phyloP scores from a whole-genome alignment of 2,329 filamentous ascomycete genomes.

The Teratosphaeriaceae sp. region DNA sequence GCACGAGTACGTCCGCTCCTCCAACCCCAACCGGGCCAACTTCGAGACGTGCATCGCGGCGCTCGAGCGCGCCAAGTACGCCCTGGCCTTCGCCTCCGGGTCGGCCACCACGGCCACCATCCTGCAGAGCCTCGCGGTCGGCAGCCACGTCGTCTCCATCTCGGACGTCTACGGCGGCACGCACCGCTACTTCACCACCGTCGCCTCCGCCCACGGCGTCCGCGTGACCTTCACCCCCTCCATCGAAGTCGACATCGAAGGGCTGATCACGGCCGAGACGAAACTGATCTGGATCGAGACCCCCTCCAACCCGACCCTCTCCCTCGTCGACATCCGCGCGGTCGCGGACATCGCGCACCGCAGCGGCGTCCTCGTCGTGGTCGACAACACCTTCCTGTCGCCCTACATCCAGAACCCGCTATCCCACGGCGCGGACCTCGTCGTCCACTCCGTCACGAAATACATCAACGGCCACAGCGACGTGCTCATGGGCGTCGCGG shows the following conservation, averaged over 20 bases:
- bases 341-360: slow-evolving; percentile 77
- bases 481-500: slow-evolving; percentile 94
- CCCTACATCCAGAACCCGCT: slow-evolving; percentile 97
- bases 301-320: slow-evolving; percentile 89
- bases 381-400: slow-evolving; percentile 97
- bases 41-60: slow-evolving; percentile 89
- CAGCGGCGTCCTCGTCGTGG: slow-evolving; percentile 89
- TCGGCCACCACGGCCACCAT: slow-evolving; percentile 91
- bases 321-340: slow-evolving; percentile 84
- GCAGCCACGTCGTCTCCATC: slow-evolving; percentile 91
- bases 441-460: slow-evolving; percentile 95
- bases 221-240: slow-evolving; percentile 89
- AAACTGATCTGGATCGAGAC: slow-evolving; percentile 97
- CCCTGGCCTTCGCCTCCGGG: slow-evolving; percentile 89
- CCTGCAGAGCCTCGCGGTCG: slow-evolving; percentile 82
- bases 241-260: slow-evolving; percentile 80
- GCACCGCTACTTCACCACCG: slow-evolving; percentile 97
- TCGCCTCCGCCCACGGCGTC: slow-evolving; percentile 88
- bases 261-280: slow-evolving; percentile 80
- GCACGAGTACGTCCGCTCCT: slow-evolving; percentile 90
- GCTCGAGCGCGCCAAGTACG: slow-evolving; percentile 86
- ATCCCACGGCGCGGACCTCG: slow-evolving; percentile 90
- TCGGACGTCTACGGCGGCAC: slow-evolving; percentile 98
- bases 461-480: slow-evolving; percentile 98
- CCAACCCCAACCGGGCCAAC: slow-evolving; percentile 92